phyloP scores from a whole-genome alignment of 1,284 basidiomycete species.

The Leccinum fallax region DNA sequence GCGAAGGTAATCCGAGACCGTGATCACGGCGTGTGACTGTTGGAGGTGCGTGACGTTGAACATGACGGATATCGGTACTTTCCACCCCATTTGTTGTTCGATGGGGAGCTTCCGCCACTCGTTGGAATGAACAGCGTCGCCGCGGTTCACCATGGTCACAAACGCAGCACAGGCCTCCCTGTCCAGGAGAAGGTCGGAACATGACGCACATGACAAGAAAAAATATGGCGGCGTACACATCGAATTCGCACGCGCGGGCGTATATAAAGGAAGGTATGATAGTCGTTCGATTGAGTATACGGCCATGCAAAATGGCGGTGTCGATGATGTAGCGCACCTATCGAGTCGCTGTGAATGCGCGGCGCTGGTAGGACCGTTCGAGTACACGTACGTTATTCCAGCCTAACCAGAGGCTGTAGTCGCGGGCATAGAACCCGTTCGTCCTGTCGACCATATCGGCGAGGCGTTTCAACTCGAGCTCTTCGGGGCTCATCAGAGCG shows the following conservation, averaged over 20 bases:
- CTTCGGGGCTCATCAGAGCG: background rate
- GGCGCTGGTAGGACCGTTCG: background rate
- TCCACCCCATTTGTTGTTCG: constrained; percentile 45
- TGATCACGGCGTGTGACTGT: constrained; percentile 40
- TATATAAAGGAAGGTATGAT: constrained; percentile 45
- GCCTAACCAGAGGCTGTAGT: constrained; percentile 37
- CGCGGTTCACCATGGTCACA: constrained; percentile 44
- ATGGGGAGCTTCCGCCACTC: constrained; percentile 45
- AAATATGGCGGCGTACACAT: constrained; percentile 27
- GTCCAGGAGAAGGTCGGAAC: background rate
- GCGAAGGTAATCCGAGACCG: constrained; percentile 44
- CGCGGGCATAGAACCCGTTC: constrained; percentile 38
- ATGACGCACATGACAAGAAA: background rate
- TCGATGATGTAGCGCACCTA: constrained; percentile 45
- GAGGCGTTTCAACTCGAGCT: constrained; percentile 21
- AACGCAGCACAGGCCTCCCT: constrained; percentile 38
- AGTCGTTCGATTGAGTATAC: constrained; percentile 40
- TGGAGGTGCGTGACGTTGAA: constrained; percentile 48
- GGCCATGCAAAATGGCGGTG: constrained; percentile 40
- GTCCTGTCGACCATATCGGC: constrained; percentile 30
- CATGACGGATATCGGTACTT: constrained; percentile 44
- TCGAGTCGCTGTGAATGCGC: constrained; percentile 2
- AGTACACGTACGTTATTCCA: constrained; percentile 36
- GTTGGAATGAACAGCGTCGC: constrained; percentile 38
- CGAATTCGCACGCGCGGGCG: constrained; percentile 43